These are phyloP conservation scores for Lachnellula occidentalis DNA, from an alignment of 2,329 filamentous ascomycete species.

Conservation along the genomic window DNA sequence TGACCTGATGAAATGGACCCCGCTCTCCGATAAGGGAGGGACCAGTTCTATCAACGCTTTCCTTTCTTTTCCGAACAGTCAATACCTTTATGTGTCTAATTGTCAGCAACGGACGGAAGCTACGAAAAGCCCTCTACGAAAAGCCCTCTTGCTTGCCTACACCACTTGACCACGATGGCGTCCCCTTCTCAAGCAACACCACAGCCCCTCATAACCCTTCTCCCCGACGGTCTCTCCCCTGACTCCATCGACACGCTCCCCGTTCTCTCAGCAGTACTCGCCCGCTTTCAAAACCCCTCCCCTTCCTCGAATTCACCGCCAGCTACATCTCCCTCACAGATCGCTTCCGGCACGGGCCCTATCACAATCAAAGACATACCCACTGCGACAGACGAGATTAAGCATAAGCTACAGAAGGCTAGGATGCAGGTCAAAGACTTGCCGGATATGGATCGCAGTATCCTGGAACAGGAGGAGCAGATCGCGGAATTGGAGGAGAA, in stretches of 20 bases:
- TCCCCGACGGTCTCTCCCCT: constrained; percentile 63
- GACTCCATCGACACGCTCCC: constrained; percentile 83
- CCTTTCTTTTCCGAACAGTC: not conserved
- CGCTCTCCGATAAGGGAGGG: constrained; percentile 12
- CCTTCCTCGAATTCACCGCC: constrained; percentile 31
- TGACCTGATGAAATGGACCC: constrained; percentile 9
- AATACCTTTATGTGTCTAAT: constrained; percentile 1
- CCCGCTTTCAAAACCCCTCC: constrained; percentile 57
- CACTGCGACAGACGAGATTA: constrained; percentile 70
- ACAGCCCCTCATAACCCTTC: constrained; percentile 31
- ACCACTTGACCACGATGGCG: constrained; percentile 15
- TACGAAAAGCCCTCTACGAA: not conserved
- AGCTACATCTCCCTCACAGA: constrained; percentile 33
- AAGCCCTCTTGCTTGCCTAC: not conserved
- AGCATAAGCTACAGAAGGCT: constrained; percentile 78
- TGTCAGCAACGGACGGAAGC: not conserved
- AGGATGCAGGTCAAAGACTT: constrained; percentile 58
- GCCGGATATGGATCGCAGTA: constrained; percentile 62
- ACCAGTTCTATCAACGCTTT: not conserved
- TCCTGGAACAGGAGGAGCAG: constrained; percentile 67
- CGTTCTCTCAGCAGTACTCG: constrained; percentile 71
- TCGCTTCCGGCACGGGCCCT: constrained; percentile 24
- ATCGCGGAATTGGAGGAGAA: constrained; percentile 59
- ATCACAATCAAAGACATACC: constrained; percentile 65
- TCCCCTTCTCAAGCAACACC: constrained; percentile 22